Percentiles rank a stretch among this genome's conserved stretches.
phyloP scores from a whole-genome alignment of 2,329 filamentous ascomycete genomes.

The Pleurostoma richardsiae region DNA sequence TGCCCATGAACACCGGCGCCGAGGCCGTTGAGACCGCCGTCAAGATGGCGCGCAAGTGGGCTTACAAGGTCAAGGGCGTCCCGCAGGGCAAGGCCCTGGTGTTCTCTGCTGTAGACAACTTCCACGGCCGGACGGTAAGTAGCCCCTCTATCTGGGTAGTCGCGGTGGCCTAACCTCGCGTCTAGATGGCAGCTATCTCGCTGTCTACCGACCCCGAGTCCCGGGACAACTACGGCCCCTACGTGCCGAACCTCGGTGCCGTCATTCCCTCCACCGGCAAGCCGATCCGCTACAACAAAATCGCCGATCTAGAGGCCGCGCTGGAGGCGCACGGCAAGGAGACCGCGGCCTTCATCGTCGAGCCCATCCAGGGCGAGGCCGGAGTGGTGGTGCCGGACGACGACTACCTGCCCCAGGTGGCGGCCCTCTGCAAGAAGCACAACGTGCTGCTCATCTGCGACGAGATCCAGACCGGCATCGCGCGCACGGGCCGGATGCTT shows the following conservation, averaged over 20 bases:
- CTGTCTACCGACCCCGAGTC: conserved; percentile 95
- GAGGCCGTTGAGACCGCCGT: conserved; percentile 95
- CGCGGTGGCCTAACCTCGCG: conserved; percentile 9
- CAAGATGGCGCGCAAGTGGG: conserved; percentile 97
- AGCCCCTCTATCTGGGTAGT: conserved; percentile 1
- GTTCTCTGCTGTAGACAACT: conserved; percentile 85
- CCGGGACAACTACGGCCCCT: conserved; percentile 93
- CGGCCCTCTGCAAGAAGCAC: conserved; percentile 87
- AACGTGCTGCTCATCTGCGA: conserved; percentile 96
- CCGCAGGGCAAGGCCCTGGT: conserved; percentile 78
- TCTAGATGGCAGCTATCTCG: conserved; percentile 85
- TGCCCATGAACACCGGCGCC: conserved; percentile 97
- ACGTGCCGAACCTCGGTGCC: conserved; percentile 83
- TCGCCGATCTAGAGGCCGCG: conserved; percentile 72
- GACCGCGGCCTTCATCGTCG: conserved; percentile 88
- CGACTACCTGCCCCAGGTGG: conserved; percentile 75
- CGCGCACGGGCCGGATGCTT: conserved; percentile 87
- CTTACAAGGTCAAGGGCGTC: conserved; percentile 92
- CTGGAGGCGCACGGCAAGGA: conserved; percentile 77
- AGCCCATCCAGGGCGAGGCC: conserved; percentile 96
- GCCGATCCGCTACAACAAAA: conserved; percentile 80
- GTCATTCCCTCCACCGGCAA: conserved; percentile 69
- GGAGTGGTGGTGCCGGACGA: conserved; percentile 93
- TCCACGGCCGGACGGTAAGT: conserved; percentile 88
- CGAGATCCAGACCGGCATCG: conserved; percentile 98